Percentiles rank a stretch among this genome's conserved stretches.
Conservation (phyloP, 2,329 filamentous ascomycete species). For the Stromatinia cepivora region DNA sequence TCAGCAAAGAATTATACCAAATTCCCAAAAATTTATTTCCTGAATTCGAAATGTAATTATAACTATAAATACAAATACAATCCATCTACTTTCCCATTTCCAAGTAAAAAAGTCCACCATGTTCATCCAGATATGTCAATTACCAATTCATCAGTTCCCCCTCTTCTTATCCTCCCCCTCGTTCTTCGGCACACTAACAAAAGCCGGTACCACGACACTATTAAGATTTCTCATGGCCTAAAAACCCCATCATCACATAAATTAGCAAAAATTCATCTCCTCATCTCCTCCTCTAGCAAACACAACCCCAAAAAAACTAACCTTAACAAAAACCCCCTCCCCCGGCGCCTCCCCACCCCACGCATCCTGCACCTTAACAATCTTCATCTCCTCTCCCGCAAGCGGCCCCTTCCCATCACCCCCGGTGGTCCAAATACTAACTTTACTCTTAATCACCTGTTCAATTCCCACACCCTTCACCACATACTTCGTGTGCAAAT, state of each 20-base stretch:
- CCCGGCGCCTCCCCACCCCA: slow-evolving; percentile 54
- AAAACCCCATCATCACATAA: slow-evolving; percentile 26
- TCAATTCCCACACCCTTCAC: slow-evolving; percentile 55
- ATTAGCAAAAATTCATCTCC: slow-evolving; percentile 38
- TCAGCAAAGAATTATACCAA: too few relatives aligned
- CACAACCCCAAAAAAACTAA: slow-evolving; percentile 45
- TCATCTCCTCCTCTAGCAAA: too few relatives aligned
- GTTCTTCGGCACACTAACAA: slow-evolving; percentile 54
- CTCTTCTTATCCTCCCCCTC: slow-evolving; percentile 52
- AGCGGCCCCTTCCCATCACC: slow-evolving; percentile 33
- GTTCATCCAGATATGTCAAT: too few relatives aligned
- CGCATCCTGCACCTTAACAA: slow-evolving; percentile 54
- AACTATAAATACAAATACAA: too few relatives aligned
- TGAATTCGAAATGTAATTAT: too few relatives aligned
- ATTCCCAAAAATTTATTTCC: too few relatives aligned
- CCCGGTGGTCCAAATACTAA: slow-evolving; percentile 48
- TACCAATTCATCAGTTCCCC: not conserved
- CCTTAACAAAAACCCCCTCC: slow-evolving; percentile 51
- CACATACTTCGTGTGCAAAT: slow-evolving; percentile 54
- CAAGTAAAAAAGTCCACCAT: too few relatives aligned
- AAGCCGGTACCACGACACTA: slow-evolving; percentile 51
- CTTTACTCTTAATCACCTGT: slow-evolving; percentile 49
- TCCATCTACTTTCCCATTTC: too few relatives aligned
- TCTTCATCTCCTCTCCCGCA: slow-evolving; percentile 41
- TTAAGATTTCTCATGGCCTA: slow-evolving; percentile 55